Conservation (phyloP, 2,329 filamentous ascomycete species). For the Aspergillus sp. region DNA sequence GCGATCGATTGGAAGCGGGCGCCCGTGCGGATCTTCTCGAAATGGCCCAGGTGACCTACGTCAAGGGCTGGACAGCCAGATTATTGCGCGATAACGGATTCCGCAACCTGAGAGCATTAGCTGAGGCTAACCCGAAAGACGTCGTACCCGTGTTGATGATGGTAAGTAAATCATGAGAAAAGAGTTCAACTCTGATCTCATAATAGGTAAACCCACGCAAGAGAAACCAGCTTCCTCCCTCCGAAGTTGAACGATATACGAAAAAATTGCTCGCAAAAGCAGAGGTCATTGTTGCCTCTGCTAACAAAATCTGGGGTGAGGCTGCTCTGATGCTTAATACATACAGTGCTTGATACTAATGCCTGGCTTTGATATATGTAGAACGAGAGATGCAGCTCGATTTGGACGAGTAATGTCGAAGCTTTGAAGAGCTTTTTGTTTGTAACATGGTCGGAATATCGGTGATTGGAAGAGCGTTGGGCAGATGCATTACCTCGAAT, state of each 20-base stretch:
- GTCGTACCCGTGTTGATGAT: slow-evolving; percentile 74
- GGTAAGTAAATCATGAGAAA: slow-evolving; percentile 45
- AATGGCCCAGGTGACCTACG: slow-evolving; percentile 71
- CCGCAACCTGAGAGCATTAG: slow-evolving; percentile 68
- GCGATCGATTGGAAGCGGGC: slow-evolving; percentile 72
- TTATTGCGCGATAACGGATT: slow-evolving; percentile 79
- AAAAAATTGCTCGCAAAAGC: slow-evolving; percentile 70
- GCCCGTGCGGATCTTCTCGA: slow-evolving; percentile 72
- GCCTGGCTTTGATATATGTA: slow-evolving; percentile 17
- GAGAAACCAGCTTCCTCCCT: slow-evolving; percentile 56
- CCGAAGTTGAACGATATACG: slow-evolving; percentile 63
- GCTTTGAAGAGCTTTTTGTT: neutral
- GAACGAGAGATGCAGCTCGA: slow-evolving; percentile 44
- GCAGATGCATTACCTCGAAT: neutral
- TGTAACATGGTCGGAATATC: neutral
- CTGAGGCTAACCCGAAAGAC: slow-evolving; percentile 70
- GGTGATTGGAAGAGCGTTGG: neutral
- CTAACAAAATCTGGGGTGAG: slow-evolving; percentile 68
- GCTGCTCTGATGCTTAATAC: slow-evolving; percentile 2
- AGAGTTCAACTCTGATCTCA: neutral
- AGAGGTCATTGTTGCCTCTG: slow-evolving; percentile 69
- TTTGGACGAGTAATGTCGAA: slow-evolving; percentile 36
- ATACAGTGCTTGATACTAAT: neutral
- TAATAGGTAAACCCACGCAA: slow-evolving; percentile 70
- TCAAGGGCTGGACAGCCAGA: slow-evolving; percentile 76